A percentile compares a stretch with the other conserved stretches of the same genome.
phyloP scores from a whole-genome alignment of 805 yeast genomes.

The Kluyveromyces starmeri region DNA sequence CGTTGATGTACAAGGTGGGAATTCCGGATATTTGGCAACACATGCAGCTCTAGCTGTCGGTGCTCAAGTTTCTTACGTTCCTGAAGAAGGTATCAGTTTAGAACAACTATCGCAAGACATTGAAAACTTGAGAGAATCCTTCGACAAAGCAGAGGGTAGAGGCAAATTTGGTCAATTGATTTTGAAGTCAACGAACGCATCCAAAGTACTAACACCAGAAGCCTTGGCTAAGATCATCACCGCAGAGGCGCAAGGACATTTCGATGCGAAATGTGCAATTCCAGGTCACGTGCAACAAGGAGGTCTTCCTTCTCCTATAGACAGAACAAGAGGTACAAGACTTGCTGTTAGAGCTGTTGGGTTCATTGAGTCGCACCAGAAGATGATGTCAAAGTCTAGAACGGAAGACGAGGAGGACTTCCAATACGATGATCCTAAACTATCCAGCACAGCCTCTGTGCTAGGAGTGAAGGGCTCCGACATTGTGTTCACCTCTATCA shows the following conservation, averaged over 20 bases:
- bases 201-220: slow-evolving; percentile 58
- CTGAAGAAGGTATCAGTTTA: slow-evolving; percentile 59
- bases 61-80: slow-evolving; percentile 66
- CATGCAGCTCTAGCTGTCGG: slow-evolving; percentile 62
- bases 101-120: slow-evolving; percentile 59
- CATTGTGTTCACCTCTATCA: slow-evolving; percentile 62
- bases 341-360: slow-evolving; percentile 62
- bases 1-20: slow-evolving; percentile 81
- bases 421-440: slow-evolving; percentile 25
- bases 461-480: slow-evolving; percentile 76
- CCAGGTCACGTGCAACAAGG: slow-evolving; percentile 91
- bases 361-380: slow-evolving; percentile 45
- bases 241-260: slow-evolving; percentile 52
- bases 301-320: slow-evolving; percentile 67
- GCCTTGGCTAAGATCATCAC: slow-evolving; percentile 61
- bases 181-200: slow-evolving; percentile 61
- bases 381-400: slow-evolving; percentile 21
- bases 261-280: slow-evolving; percentile 69
- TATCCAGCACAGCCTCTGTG: slow-evolving; percentile 60
- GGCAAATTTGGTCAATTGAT: slow-evolving; percentile 62
- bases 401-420: slow-evolving; percentile 24
- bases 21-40: slow-evolving; percentile 71
- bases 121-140: slow-evolving; percentile 47
- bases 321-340: slow-evolving; percentile 65
- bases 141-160: slow-evolving; percentile 54